phyloP scores from a whole-genome alignment of 2,329 filamentous ascomycete species.

The Neofusicoccum kwambonambiense region DNA sequence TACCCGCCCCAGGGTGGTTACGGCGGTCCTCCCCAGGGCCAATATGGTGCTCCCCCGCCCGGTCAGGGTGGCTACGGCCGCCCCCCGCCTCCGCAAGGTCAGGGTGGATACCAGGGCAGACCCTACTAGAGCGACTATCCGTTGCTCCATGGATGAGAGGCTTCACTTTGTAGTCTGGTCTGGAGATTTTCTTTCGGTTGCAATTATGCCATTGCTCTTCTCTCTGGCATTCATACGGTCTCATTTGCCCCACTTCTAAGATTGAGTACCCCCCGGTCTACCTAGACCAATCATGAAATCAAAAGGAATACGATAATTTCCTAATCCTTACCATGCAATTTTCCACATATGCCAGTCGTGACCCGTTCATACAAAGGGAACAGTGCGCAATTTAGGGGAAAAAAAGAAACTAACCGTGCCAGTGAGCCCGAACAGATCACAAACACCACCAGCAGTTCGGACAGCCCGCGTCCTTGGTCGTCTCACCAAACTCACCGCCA shows the following conservation, averaged over 20 bases:
- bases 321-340: neutral
- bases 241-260: neutral
- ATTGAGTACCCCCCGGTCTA: conserved; percentile 3
- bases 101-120: conserved; percentile 13
- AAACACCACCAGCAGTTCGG: neutral
- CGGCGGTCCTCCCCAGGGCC: conserved; percentile 25
- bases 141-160: neutral
- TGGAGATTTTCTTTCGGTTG: neutral
- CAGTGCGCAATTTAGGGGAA: neutral
- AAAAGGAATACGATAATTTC: neutral
- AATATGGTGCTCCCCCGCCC: conserved; percentile 26
- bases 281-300: neutral
- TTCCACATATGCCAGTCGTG: neutral
- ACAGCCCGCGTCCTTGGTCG: neutral
- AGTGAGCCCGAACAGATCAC: neutral
- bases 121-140: neutral
- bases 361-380: neutral
- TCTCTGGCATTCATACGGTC: neutral
- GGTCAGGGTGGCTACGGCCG: conserved; percentile 32
- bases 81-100: conserved; percentile 24
- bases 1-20: conserved; percentile 20
- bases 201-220: neutral
- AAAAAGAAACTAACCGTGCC: too few relatives aligned
- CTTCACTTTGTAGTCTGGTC: neutral
- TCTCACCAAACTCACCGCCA: neutral